phyloP scores from a whole-genome alignment of 768 basidiomycete species.

The Neoboletus magnificus region DNA sequence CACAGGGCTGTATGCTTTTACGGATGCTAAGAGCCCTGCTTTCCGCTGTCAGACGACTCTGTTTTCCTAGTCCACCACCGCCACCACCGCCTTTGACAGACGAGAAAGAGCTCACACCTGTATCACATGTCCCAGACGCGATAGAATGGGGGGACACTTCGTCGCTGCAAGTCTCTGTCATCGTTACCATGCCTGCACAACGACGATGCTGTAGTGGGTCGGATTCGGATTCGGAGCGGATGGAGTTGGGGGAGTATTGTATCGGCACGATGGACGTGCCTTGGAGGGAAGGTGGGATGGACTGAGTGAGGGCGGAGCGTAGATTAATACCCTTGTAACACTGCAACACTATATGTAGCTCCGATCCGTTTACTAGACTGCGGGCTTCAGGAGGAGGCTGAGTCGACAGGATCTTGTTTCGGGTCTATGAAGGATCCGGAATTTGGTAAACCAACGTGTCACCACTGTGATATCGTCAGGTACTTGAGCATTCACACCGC shows the following conservation, averaged over 20 bases:
- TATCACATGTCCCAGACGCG: not conserved
- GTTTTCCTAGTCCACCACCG: not conserved
- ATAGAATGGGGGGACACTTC: slow-evolving; percentile 8
- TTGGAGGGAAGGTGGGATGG: slow-evolving; percentile 4
- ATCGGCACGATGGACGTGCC: slow-evolving; percentile 24
- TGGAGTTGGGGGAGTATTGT: slow-evolving; percentile 35
- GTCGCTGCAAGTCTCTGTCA: slow-evolving; percentile 37
- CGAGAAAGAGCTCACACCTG: not conserved
- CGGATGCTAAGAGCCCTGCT: not conserved
- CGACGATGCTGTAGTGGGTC: not conserved
- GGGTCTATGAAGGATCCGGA: not conserved
- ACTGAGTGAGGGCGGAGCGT: not conserved
- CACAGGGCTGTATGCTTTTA: not conserved
- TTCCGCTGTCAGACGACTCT: slow-evolving; percentile 4
- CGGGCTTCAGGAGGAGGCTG: too few relatives aligned
- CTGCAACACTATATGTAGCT: not conserved
- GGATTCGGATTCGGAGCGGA: slow-evolving; percentile 10
- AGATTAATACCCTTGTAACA: not conserved
- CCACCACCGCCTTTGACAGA: not conserved
- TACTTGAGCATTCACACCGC: not conserved
- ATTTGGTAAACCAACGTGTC: too few relatives aligned
- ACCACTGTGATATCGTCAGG: too few relatives aligned
- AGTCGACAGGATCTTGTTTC: not conserved
- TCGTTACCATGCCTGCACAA: slow-evolving; percentile 41
- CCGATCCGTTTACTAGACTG: not conserved